These are phyloP conservation scores for Cyclotella atomus DNA, from an alignment of 108 stramenopile species.

Conservation along the genomic window DNA sequence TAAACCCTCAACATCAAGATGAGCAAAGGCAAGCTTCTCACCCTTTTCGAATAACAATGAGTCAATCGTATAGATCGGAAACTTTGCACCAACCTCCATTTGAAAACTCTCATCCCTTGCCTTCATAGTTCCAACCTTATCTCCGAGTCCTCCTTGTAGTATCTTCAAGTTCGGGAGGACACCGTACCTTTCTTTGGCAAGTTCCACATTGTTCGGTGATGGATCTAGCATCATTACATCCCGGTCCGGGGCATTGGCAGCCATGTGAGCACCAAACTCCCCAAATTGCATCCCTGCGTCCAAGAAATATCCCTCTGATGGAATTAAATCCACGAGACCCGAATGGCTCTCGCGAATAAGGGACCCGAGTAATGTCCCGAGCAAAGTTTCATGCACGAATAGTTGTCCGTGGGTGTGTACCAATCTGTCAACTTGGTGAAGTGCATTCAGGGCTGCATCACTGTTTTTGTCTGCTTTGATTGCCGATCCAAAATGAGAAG, in stretches of 20 bases:
- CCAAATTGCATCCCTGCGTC: constrained; percentile 27
- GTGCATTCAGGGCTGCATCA: no score
- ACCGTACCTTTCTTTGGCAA: background rate
- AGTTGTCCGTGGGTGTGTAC: background rate
- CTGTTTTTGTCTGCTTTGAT: background rate
- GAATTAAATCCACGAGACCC: constrained; percentile 15
- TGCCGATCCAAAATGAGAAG: no score
- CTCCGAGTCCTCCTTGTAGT: constrained; percentile 8
- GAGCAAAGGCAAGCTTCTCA: constrained; percentile 25
- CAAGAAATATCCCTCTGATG: constrained; percentile 14
- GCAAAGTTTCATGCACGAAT: constrained; percentile 5
- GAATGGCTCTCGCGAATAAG: constrained; percentile 8
- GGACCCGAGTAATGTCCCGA: background rate
- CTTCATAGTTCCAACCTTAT: constrained; percentile 9
- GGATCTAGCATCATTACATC: constrained; percentile 22
- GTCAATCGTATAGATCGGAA: constrained; percentile 16
- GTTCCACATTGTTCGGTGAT: constrained; percentile 16
- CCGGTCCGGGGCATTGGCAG: constrained; percentile 8
- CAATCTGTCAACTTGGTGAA: background rate
- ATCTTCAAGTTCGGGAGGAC: constrained; percentile 2
- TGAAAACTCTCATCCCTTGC: constrained; percentile 7
- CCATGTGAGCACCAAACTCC: constrained; percentile 15
- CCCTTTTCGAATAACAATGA: constrained; percentile 24
- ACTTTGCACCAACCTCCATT: constrained; percentile 16
- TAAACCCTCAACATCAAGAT: constrained; percentile 28